phyloP scores from a whole-genome alignment of 805 yeast species.

The Candida pseudofarinosa region DNA sequence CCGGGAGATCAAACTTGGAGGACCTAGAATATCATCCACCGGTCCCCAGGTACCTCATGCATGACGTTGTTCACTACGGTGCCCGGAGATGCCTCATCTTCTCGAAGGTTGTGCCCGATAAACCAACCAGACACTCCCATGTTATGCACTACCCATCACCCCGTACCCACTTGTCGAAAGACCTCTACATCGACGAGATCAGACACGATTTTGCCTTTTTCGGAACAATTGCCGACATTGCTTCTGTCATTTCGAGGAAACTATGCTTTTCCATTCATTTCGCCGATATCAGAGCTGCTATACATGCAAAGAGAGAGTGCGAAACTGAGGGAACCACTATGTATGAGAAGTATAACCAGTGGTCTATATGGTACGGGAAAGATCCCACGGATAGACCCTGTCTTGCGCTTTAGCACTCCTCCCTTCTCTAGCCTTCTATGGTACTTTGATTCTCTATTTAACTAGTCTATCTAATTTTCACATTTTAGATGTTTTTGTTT shows the following conservation, averaged over 20 bases:
- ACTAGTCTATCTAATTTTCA: neutral
- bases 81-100: constrained; percentile 56
- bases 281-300: constrained; percentile 55
- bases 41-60: constrained; percentile 18
- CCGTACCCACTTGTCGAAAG: constrained; percentile 33
- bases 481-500: neutral
- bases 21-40: constrained; percentile 17
- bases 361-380: constrained; percentile 64
- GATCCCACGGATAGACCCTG: constrained; percentile 64
- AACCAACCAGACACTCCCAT: constrained; percentile 18
- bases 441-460: neutral
- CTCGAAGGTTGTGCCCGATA: constrained; percentile 20
- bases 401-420: constrained; percentile 9
- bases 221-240: constrained; percentile 59
- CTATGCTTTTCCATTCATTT: constrained; percentile 59
- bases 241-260: constrained; percentile 65
- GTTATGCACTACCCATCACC: constrained; percentile 41
- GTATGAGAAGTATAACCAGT: constrained; percentile 46
- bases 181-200: constrained; percentile 43
- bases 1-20: constrained; percentile 20
- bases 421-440: no score
- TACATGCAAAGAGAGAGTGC: constrained; percentile 50
- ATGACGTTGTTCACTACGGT: constrained; percentile 36
- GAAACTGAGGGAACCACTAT: constrained; percentile 28
- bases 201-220: constrained; percentile 47